phyloP scores from a whole-genome alignment of 169 alveolate genomes.

The Plasmodium cynomolgi region DNA sequence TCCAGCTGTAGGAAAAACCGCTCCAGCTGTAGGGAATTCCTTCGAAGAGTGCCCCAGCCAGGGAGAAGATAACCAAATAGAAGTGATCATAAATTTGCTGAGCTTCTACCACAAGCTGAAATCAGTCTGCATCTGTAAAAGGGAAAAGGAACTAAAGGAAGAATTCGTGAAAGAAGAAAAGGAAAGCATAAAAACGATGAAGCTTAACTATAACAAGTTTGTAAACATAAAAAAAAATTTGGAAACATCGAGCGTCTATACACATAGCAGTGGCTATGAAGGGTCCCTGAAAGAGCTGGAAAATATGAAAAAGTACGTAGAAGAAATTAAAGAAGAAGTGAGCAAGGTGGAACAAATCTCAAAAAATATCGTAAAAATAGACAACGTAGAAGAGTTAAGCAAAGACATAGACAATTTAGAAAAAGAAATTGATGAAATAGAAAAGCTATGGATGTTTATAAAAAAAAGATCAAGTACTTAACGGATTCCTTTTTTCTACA shows the following conservation, averaged over 20 bases:
- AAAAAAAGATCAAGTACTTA: conserved; percentile 62
- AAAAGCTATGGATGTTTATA: conserved; percentile 53
- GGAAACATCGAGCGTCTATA: conserved; percentile 51
- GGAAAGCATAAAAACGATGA: conserved; percentile 57
- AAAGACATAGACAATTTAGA: conserved; percentile 42
- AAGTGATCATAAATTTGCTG: conserved; percentile 26
- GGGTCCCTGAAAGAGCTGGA: conserved; percentile 42
- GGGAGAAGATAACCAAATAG: conserved; percentile 25
- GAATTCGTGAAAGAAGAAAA: conserved; percentile 63
- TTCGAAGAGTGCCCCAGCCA: conserved; percentile 7
- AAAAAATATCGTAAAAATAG: conserved; percentile 39
- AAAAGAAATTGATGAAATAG: conserved; percentile 49
- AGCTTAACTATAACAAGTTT: conserved; percentile 48
- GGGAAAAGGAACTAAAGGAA: conserved; percentile 48
- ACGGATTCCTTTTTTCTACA: conserved; percentile 23
- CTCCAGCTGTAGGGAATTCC: background rate
- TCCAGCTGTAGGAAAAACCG: background rate
- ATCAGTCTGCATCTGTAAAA: conserved; percentile 59
- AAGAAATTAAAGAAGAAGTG: conserved; percentile 53
- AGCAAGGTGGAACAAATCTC: conserved; percentile 36
- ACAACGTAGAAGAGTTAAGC: conserved; percentile 59
- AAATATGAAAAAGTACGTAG: conserved; percentile 35
- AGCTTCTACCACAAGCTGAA: conserved; percentile 43
- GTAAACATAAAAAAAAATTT: conserved; percentile 43
- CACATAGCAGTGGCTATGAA: conserved; percentile 46